Percentiles rank a stretch among this genome's conserved stretches.
Evolutionary conservation across 2,329 filamentous ascomycete genomes (phyloP).

Genomic region (Hirsutella thompsonii): DNA sequence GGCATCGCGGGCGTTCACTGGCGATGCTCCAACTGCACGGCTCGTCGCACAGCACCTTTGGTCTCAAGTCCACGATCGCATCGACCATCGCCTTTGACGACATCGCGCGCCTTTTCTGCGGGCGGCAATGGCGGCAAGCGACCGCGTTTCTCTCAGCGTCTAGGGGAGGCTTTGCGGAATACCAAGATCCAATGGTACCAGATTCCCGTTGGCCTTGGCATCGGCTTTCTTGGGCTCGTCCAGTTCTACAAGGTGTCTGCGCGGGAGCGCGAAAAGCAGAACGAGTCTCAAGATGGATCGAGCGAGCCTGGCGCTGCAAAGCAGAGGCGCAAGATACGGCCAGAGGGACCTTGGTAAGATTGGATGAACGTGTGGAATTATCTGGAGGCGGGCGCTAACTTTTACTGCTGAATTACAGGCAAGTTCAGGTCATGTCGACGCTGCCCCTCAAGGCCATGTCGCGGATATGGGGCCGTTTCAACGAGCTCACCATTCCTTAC

Average conservation of each 20-base stretch:
- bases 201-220: conserved; percentile 75
- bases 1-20: conserved; percentile 14
- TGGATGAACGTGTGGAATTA: neutral
- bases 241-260: conserved; percentile 68
- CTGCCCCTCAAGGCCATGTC: conserved; percentile 84
- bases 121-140: conserved; percentile 24
- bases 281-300: conserved; percentile 28
- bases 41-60: conserved; percentile 5
- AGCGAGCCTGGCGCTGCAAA: conserved; percentile 30
- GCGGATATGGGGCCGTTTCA: conserved; percentile 80
- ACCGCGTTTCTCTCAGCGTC: conserved; percentile 36
- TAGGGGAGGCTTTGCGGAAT: conserved; percentile 35
- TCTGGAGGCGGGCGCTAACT: neutral
- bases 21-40: conserved; percentile 14
- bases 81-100: conserved; percentile 9
- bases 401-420: conserved; percentile 32
- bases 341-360: conserved; percentile 74
- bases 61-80: conserved; percentile 10
- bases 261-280: conserved; percentile 38
- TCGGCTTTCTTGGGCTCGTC: conserved; percentile 69
- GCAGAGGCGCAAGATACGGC: conserved; percentile 52
- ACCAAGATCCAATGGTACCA: conserved; percentile 72
- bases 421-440: conserved; percentile 88
- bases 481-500: conserved; percentile 79
- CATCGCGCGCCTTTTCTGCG: conserved; percentile 19